Percentiles rank a stretch among this genome's conserved stretches.
phyloP scores from a whole-genome alignment of 805 yeast genomes.

The Wickerhamomyces queroliae region DNA sequence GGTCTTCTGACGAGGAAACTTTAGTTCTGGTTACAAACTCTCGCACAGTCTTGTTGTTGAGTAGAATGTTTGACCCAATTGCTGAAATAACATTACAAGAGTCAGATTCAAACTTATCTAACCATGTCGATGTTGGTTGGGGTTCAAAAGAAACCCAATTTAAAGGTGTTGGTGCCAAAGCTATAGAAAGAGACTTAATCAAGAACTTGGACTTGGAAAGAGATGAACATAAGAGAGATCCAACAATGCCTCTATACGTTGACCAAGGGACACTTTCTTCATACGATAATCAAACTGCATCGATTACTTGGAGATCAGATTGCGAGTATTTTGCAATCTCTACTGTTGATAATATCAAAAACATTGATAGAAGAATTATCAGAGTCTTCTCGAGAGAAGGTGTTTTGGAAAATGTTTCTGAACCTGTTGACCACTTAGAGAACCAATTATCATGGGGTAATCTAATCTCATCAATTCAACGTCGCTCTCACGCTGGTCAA shows the following conservation, averaged over 20 bases:
- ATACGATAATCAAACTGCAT: constrained; percentile 42
- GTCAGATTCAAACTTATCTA: constrained; percentile 61
- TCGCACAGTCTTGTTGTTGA: constrained; percentile 56
- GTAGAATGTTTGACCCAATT: constrained; percentile 75
- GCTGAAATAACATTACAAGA: constrained; percentile 53
- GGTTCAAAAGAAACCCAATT: constrained; percentile 96
- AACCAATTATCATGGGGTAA: constrained; percentile 83
- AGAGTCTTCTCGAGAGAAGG: constrained; percentile 83
- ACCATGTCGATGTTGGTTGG: constrained; percentile 97
- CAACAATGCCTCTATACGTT: constrained; percentile 71
- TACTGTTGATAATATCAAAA: constrained; percentile 39
- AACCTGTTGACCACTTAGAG: constrained; percentile 82
- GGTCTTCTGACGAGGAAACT: constrained; percentile 93
- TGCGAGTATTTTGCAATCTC: constrained; percentile 76
- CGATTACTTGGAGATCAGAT: constrained; percentile 93
- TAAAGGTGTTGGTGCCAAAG: constrained; percentile 87
- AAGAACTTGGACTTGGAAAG: constrained; percentile 57
- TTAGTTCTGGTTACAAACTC: constrained; percentile 62
- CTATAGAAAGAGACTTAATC: constrained; percentile 55
- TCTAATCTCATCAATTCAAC: constrained; percentile 74
- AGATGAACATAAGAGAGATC: constrained; percentile 72
- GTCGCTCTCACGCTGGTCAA: constrained; percentile 34
- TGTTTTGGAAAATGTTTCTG: constrained; percentile 72
- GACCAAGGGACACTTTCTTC: constrained; percentile 62
- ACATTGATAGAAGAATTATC: constrained; percentile 59